phyloP scores from a whole-genome alignment of 2,329 filamentous ascomycete species.

The Phialemoniopsis sp. region DNA sequence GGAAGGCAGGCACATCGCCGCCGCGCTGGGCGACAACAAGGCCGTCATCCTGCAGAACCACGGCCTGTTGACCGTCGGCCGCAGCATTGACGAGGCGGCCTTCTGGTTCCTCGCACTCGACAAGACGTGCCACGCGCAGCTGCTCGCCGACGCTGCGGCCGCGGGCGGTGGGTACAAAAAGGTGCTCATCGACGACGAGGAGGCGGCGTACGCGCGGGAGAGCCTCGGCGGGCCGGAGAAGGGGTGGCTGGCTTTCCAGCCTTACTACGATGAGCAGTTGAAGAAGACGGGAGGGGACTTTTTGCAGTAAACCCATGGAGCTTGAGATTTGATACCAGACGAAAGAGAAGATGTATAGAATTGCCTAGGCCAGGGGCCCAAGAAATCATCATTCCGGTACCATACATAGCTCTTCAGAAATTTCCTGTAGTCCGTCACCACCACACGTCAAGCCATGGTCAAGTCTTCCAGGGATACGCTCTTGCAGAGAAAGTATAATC shows the following conservation, averaged over 20 bases:
- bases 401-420: no score
- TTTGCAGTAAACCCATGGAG: no score
- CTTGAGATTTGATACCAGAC: no score
- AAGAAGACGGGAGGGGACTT: no score
- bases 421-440: no score
- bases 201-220: slow-evolving; percentile 20
- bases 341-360: no score
- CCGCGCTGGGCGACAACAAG: slow-evolving; percentile 45
- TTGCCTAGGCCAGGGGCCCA: no score
- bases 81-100: slow-evolving; percentile 60
- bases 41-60: slow-evolving; percentile 57
- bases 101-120: slow-evolving; percentile 59
- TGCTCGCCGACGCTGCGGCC: slow-evolving; percentile 52
- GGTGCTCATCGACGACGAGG: slow-evolving; percentile 26
- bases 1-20: slow-evolving; percentile 51
- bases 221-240: slow-evolving; percentile 39
- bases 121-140: slow-evolving; percentile 52
- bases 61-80: slow-evolving; percentile 56
- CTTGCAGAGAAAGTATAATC: no score
- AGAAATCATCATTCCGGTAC: no score
- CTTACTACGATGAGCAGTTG: no score
- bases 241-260: slow-evolving; percentile 48
- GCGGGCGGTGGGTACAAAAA: slow-evolving; percentile 13
- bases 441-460: no score
- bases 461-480: no score